Conservation (phyloP, 192 early-diverging fungal genomes). For the Coemansia pectinata region DNA sequence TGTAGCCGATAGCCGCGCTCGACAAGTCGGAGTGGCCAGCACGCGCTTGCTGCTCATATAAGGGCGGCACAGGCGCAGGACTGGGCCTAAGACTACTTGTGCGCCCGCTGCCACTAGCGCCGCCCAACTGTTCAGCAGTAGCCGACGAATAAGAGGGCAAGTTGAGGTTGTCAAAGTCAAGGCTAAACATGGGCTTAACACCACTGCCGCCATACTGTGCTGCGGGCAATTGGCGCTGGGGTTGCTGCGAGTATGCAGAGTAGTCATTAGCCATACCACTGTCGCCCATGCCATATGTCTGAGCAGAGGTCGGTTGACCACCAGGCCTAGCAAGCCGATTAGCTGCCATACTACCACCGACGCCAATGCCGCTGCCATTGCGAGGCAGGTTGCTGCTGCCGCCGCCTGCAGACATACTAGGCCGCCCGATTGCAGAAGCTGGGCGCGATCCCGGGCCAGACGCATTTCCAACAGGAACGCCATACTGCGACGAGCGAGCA, state of each 20-base stretch:
- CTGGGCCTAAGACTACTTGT: background rate
- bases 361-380: conserved; percentile 11
- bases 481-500: conserved; percentile 34
- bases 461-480: conserved; percentile 33
- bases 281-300: background rate
- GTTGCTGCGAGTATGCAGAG: conserved; percentile 10
- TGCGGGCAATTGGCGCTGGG: conserved; percentile 11
- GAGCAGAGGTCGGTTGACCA: conserved; percentile 5
- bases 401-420: conserved; percentile 6
- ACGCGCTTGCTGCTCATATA: conserved; percentile 3
- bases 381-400: background rate
- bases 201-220: conserved; percentile 12
- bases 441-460: conserved; percentile 19
- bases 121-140: conserved; percentile 30
- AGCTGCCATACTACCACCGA: conserved; percentile 5
- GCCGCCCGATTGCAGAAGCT: conserved; percentile 17
- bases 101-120: conserved; percentile 11
- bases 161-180: conserved; percentile 58
- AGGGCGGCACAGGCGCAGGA: background rate
- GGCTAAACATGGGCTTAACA: conserved; percentile 44
- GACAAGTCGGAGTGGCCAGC: conserved; percentile 17
- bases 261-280: background rate
- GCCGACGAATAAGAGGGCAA: conserved; percentile 48
- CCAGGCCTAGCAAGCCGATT: conserved; percentile 16
- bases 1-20: conserved; percentile 37